Conservation (phyloP, 306 rosid species). For the Glycyrrhiza uralensis region DNA sequence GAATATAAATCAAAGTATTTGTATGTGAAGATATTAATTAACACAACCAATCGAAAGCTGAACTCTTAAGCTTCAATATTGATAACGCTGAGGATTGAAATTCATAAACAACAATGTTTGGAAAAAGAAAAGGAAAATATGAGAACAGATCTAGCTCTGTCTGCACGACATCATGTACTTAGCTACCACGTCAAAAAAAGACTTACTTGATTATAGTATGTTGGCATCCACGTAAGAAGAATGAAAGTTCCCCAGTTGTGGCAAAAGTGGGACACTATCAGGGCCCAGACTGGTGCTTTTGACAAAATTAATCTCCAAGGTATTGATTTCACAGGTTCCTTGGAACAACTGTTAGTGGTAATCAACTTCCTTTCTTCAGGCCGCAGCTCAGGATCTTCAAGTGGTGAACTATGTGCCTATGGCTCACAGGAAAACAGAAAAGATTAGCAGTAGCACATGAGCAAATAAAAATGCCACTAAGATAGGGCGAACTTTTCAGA, state of each 20-base stretch:
- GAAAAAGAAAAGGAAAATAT: background rate
- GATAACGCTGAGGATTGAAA: background rate
- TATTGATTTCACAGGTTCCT: constrained; percentile 81
- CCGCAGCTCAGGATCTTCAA: constrained; percentile 84
- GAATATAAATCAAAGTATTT: background rate
- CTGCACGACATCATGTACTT: background rate
- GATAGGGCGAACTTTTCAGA: background rate
- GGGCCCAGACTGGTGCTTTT: constrained; percentile 94
- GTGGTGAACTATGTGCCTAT: constrained; percentile 92
- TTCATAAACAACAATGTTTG: background rate
- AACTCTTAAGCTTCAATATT: background rate
- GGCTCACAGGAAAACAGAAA: constrained; percentile 21
- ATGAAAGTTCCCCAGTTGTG: constrained; percentile 99
- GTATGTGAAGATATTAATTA: background rate
- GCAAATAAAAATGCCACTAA: background rate
- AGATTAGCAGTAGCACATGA: background rate
- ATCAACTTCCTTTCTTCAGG: constrained; percentile 85
- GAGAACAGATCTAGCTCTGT: background rate
- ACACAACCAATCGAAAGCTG: background rate
- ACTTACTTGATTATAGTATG: constrained; percentile 94
- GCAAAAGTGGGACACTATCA: constrained; percentile 90
- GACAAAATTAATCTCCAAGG: constrained; percentile 93
- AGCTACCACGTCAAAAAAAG: background rate
- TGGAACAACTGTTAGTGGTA: constrained; percentile 47
- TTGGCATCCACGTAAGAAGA: constrained; percentile 99